Evolutionary conservation across 495 filamentous ascomycete species (phyloP).

Genomic region (Penicillium argentinense): DNA sequence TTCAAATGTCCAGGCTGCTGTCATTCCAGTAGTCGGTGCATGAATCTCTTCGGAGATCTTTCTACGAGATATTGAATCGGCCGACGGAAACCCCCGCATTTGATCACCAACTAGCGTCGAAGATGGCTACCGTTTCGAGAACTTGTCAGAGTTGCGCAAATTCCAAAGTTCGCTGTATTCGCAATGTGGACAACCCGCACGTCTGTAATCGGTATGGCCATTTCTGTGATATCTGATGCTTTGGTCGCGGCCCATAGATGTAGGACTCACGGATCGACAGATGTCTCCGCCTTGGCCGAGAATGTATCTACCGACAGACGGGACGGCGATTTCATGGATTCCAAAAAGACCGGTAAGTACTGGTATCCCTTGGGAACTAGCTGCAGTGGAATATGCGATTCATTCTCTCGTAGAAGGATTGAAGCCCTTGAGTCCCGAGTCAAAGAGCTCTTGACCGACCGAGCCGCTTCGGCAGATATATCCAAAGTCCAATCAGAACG

Average conservation of each 20-base stretch:
- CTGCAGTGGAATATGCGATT: too few relatives aligned
- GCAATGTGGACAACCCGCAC: constrained; percentile 8
- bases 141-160: constrained; percentile 27
- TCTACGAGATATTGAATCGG: background rate
- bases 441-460: constrained; percentile 13
- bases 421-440: constrained; percentile 23
- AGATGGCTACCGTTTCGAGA: constrained; percentile 5
- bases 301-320: constrained; percentile 23
- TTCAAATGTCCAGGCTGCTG: background rate
- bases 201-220: constrained; percentile 16
- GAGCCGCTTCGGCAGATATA: constrained; percentile 2
- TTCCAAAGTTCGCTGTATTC: constrained; percentile 28
- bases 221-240: background rate
- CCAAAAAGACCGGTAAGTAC: constrained; percentile 23
- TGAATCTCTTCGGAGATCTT: background rate
- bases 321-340: constrained; percentile 26
- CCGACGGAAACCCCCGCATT: too few relatives aligned
- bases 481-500: background rate
- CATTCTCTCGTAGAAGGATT: constrained; percentile 13
- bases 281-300: constrained; percentile 21
- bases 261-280: constrained; percentile 6
- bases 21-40: background rate
- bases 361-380: background rate
- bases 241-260: background rate
- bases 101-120: background rate